These are phyloP conservation scores for Oenanthe sinensis DNA, from an alignment of 129 eudicot genomes.

Conservation along the genomic window DNA sequence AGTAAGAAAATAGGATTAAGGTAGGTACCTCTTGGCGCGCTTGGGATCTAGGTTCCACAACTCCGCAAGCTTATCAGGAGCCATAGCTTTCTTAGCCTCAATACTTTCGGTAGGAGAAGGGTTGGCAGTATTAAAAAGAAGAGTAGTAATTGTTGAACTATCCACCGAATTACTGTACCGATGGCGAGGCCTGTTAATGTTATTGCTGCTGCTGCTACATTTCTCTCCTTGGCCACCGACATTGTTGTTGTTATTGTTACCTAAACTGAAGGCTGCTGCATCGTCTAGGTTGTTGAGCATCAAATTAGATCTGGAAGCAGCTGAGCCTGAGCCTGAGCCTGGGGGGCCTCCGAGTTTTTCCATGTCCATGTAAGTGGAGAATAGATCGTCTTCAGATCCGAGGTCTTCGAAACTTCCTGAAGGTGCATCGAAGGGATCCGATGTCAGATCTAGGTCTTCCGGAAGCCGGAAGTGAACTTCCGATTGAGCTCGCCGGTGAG, in stretches of 20 bases:
- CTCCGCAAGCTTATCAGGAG: constrained; percentile 88
- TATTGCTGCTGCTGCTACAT: constrained; percentile 8
- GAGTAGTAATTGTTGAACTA: constrained; percentile 22
- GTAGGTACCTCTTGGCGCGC: constrained; percentile 67
- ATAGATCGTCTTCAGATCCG: constrained; percentile 77
- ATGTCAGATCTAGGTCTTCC: constrained; percentile 70
- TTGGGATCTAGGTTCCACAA: constrained; percentile 87
- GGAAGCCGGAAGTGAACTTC: constrained; percentile 81
- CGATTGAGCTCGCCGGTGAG: constrained; percentile 82
- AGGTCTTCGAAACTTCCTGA: constrained; percentile 64
- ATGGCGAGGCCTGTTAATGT: constrained; percentile 36
- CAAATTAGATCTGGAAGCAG: background rate
- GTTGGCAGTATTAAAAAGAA: constrained; percentile 16
- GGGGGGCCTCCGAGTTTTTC: constrained; percentile 41
- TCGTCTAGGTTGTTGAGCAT: constrained; percentile 3
- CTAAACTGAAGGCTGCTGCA: background rate
- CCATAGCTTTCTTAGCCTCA: constrained; percentile 95
- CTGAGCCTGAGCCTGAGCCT: background rate
- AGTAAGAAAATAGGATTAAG: constrained; percentile 25
- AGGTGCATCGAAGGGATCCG: constrained; percentile 61
- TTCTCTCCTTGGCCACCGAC: constrained; percentile 19
- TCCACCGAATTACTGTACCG: constrained; percentile 69
- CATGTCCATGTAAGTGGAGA: constrained; percentile 76
- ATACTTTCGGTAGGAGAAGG: constrained; percentile 28
- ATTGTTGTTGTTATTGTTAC: too few species aligned